Conservation (phyloP, 176 grass and related monocot genomes). For the Aegilops longissima region DNA sequence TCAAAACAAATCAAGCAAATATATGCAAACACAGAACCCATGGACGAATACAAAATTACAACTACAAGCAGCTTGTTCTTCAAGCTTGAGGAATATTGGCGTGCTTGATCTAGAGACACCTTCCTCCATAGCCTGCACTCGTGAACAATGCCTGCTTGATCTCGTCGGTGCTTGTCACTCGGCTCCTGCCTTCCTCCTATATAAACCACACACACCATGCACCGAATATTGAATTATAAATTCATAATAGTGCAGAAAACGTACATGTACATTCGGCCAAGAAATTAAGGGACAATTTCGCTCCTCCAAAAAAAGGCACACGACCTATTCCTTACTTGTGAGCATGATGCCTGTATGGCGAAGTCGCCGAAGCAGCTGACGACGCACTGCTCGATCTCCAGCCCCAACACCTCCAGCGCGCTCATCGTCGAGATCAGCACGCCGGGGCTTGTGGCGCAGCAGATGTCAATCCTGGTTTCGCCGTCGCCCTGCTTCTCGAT, state of each 20-base stretch:
- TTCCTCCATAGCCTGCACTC: slow-evolving; percentile 75
- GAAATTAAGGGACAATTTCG: neutral
- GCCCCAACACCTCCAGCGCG: slow-evolving; percentile 55
- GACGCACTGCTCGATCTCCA: slow-evolving; percentile 79
- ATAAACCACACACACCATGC: neutral
- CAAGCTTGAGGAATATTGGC: neutral
- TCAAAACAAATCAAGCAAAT: neutral
- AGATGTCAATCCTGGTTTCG: slow-evolving; percentile 65
- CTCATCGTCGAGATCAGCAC: slow-evolving; percentile 62
- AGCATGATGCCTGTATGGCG: slow-evolving; percentile 72
- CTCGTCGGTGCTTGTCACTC: slow-evolving; percentile 55
- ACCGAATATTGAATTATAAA: neutral
- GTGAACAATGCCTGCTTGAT: slow-evolving; percentile 84
- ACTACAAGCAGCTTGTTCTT: too few relatives aligned
- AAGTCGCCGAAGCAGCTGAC: slow-evolving; percentile 86
- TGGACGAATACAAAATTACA: neutral
- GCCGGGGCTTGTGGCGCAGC: slow-evolving; percentile 56
- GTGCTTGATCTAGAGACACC: slow-evolving; percentile 38
- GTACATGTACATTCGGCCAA: neutral
- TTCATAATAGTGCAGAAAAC: neutral
- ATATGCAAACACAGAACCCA: neutral
- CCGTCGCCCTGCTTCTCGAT: slow-evolving; percentile 57
- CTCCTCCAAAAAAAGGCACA: too few relatives aligned
- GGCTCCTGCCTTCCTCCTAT: slow-evolving; percentile 56
- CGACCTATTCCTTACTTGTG: slow-evolving; percentile 37